Conservation (phyloP, 2,329 filamentous ascomycete genomes). For the Teratosphaeria viscida region DNA sequence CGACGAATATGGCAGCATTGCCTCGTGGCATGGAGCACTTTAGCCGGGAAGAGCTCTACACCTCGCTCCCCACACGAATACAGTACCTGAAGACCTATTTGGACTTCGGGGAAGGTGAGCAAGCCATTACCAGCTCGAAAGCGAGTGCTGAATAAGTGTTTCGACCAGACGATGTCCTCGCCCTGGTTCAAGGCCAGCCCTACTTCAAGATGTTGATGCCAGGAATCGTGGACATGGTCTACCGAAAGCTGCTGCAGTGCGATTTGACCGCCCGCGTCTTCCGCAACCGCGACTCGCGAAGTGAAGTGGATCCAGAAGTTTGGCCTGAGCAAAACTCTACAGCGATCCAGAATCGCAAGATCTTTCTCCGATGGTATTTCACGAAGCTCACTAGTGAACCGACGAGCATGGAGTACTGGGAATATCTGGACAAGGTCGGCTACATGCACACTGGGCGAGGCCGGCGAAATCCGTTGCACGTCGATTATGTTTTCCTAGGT, state of each 20-base stretch:
- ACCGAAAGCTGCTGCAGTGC: conserved; percentile 68
- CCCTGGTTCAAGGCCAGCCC: conserved; percentile 57
- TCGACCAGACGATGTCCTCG: conserved; percentile 57
- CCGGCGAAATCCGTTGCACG: conserved; percentile 59
- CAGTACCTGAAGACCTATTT: conserved; percentile 66
- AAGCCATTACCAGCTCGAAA: not conserved
- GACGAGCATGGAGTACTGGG: conserved; percentile 67
- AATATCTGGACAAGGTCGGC: conserved; percentile 76
- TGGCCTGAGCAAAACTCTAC: conserved; percentile 57
- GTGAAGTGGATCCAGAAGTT: conserved; percentile 56
- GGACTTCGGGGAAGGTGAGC: conserved; percentile 44
- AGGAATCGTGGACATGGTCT: conserved; percentile 73
- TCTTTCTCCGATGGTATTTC: conserved; percentile 66
- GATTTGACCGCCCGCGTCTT: conserved; percentile 76
- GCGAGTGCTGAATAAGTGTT: conserved; percentile 8
- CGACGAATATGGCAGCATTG: conserved; percentile 6
- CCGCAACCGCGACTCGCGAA: conserved; percentile 48
- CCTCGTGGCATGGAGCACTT: conserved; percentile 44
- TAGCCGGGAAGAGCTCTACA: conserved; percentile 61
- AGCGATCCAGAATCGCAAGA: conserved; percentile 66
- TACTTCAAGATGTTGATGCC: conserved; percentile 77
- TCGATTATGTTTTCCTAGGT: conserved; percentile 73
- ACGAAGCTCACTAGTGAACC: conserved; percentile 66
- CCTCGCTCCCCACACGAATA: conserved; percentile 56
- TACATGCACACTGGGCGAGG: conserved; percentile 72